Evolutionary conservation across 176 grass and related monocot genomes (phyloP).

Genomic region (Carex kokanica): DNA sequence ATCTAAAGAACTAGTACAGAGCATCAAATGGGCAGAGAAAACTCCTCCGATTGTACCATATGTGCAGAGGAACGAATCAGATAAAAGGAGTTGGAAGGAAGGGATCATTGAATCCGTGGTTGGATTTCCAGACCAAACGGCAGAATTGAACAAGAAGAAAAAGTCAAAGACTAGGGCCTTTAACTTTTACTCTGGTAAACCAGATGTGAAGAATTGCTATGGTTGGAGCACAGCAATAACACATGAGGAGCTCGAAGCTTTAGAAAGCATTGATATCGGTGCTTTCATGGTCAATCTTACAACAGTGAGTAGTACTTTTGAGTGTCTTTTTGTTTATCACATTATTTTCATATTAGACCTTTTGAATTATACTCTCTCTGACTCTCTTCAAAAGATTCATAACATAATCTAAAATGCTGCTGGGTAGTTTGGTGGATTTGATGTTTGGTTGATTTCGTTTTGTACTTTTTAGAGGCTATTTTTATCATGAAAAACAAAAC

Average conservation of each 20-base stretch:
- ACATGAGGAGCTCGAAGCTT: constrained; percentile 43
- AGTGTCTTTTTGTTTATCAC: neutral
- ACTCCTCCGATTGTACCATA: constrained; percentile 50
- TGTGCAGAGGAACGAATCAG: constrained; percentile 25
- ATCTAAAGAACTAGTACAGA: constrained; percentile 29
- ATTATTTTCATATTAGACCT: neutral
- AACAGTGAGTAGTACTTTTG: constrained; percentile 30
- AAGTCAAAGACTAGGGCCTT: constrained; percentile 56
- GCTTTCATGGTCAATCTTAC: constrained; percentile 90
- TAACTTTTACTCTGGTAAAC: constrained; percentile 69
- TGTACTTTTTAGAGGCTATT: neutral
- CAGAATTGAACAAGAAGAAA: constrained; percentile 62
- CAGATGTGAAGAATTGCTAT: constrained; percentile 76
- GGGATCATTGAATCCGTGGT: constrained; percentile 43
- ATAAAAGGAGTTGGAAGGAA: constrained; percentile 40
- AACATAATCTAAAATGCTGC: neutral
- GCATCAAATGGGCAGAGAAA: constrained; percentile 36
- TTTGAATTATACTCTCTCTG: neutral
- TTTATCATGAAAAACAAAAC: neutral
- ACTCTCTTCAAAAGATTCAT: neutral
- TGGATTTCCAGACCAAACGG: constrained; percentile 31
- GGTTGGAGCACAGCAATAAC: constrained; percentile 82
- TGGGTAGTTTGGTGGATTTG: neutral
- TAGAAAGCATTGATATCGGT: constrained; percentile 47
- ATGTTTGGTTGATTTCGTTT: neutral